These are phyloP conservation scores for Boechera divaricarpa DNA, from an alignment of 345 rosid genomes.

Conservation along the genomic window DNA sequence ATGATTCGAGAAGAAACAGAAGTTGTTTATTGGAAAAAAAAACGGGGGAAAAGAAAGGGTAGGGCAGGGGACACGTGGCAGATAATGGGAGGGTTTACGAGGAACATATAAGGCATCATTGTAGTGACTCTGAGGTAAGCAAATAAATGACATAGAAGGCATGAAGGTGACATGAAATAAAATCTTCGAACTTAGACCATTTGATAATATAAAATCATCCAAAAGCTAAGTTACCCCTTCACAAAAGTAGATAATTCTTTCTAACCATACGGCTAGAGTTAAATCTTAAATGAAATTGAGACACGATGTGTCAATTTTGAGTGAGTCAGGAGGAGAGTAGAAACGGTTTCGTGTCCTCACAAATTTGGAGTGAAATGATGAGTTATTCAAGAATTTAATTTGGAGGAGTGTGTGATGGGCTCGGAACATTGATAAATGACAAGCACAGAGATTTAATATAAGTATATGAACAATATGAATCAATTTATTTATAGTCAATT, in stretches of 20 bases:
- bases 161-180: slow-evolving; percentile 29
- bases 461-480: too few species aligned
- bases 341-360: slow-evolving; percentile 36
- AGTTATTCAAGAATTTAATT: background rate
- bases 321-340: slow-evolving; percentile 9
- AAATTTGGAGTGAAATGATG: background rate
- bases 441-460: too few species aligned
- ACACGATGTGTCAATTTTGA: slow-evolving; percentile 16
- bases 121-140: slow-evolving; percentile 42
- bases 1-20: slow-evolving; percentile 37
- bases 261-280: slow-evolving; percentile 25
- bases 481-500: too few species aligned
- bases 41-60: slow-evolving; percentile 35
- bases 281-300: background rate
- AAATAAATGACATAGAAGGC: slow-evolving; percentile 43
- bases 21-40: slow-evolving; percentile 21
- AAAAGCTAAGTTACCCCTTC: slow-evolving; percentile 46
- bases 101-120: slow-evolving; percentile 17
- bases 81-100: background rate
- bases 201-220: slow-evolving; percentile 29
- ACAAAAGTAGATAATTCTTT: slow-evolving; percentile 28
- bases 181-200: slow-evolving; percentile 35
- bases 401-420: too few species aligned
- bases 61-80: slow-evolving; percentile 23
- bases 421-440: too few species aligned